Conservation (phyloP, 805 yeast genomes). For the Lipomyces starkeyi region DNA sequence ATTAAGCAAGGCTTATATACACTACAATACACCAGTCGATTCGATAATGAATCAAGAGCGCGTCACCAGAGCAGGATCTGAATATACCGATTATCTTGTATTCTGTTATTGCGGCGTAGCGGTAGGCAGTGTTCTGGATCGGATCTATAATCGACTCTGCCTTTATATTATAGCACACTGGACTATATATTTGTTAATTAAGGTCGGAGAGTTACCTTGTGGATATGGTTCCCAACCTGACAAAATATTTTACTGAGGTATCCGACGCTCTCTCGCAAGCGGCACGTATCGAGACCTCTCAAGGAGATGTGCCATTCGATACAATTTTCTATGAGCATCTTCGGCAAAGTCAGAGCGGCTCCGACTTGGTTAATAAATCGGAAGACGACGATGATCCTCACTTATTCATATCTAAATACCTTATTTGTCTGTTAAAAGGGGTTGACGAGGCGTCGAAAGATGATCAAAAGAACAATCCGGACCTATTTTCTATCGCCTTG, state of each 20-base stretch:
- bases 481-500: slow-evolving; percentile 63
- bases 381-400: slow-evolving; percentile 15
- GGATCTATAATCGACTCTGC: background rate
- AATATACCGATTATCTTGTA: background rate
- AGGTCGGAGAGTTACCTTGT: background rate
- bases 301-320: background rate
- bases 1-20: no score
- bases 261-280: slow-evolving; percentile 13
- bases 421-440: slow-evolving; percentile 14
- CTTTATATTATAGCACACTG: background rate
- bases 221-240: slow-evolving; percentile 6
- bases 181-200: background rate
- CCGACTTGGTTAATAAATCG: background rate
- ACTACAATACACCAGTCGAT: no score
- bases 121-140: background rate
- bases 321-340: background rate
- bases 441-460: slow-evolving; percentile 30
- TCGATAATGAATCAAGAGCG: no score
- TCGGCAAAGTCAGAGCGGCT: background rate
- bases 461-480: slow-evolving; percentile 31
- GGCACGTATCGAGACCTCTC: slow-evolving; percentile 5
- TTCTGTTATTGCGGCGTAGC: background rate
- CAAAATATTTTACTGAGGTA: slow-evolving; percentile 8
- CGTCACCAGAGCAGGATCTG: background rate
- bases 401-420: slow-evolving; percentile 12